Conservation (phyloP, 345 rosid species). For the Sisymbrium irio region DNA sequence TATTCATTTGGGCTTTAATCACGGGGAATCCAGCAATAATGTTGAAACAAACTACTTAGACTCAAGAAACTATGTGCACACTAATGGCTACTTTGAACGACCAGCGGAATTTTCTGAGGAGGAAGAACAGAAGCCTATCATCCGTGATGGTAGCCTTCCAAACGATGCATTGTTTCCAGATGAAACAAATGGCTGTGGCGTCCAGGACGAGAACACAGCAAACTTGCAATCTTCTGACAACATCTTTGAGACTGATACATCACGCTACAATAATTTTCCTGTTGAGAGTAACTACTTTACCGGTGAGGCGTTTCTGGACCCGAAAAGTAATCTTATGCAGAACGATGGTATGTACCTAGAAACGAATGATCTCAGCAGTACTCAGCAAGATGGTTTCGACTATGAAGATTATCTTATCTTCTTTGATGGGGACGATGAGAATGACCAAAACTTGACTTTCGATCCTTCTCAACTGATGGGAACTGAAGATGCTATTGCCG, state of each 20-base stretch:
- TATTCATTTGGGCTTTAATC: conserved; percentile 42
- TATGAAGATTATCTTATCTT: conserved; percentile 70
- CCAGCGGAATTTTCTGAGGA: conserved; percentile 43
- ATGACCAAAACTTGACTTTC: conserved; percentile 47
- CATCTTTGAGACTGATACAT: conserved; percentile 42
- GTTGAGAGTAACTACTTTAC: conserved; percentile 36
- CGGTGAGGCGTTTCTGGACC: conserved; percentile 53
- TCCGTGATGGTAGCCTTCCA: conserved; percentile 28
- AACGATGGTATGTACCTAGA: conserved; percentile 58
- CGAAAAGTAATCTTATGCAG: conserved; percentile 33
- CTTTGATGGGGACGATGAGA: conserved; percentile 59
- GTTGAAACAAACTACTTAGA: conserved; percentile 32
- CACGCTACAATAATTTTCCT: conserved; percentile 38
- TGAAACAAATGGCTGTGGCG: conserved; percentile 38
- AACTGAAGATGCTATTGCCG: conserved; percentile 28
- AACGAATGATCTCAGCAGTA: conserved; percentile 62
- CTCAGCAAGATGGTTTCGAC: conserved; percentile 50
- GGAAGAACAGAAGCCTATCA: conserved; percentile 48
- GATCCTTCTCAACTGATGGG: conserved; percentile 55
- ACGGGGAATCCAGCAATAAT: conserved; percentile 58
- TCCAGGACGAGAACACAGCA: conserved; percentile 37
- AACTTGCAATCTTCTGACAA: conserved; percentile 41
- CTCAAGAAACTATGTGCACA: conserved; percentile 30
- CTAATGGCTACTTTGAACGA: conserved; percentile 9
- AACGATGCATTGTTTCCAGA: conserved; percentile 26